Conservation (phyloP, 2,329 filamentous ascomycete species). For the Aureobasidium uvarum region DNA sequence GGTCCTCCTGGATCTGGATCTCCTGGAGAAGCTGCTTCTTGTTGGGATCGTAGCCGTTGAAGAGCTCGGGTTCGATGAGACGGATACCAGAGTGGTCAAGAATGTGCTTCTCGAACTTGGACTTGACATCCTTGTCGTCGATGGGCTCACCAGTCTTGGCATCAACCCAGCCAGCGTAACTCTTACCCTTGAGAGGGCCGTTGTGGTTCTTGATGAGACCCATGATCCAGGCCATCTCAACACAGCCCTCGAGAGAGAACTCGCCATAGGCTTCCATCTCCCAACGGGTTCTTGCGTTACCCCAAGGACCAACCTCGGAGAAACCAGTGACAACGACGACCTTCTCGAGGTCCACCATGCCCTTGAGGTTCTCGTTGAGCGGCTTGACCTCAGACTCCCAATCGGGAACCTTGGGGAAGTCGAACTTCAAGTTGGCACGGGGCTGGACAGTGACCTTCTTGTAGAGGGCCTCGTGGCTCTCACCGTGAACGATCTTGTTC, state of each 20-base stretch:
- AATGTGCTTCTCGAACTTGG: conserved; percentile 96
- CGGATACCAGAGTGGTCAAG: conserved; percentile 96
- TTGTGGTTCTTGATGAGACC: conserved; percentile 99
- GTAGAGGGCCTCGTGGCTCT: conserved; percentile 87
- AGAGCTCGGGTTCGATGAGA: conserved; percentile 94
- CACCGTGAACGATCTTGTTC: conserved; percentile 95
- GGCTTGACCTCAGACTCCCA: conserved; percentile 91
- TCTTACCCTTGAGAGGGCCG: conserved; percentile 90
- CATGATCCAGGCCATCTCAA: conserved; percentile 99
- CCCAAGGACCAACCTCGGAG: conserved; percentile 94
- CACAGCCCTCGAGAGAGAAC: conserved; percentile 95
- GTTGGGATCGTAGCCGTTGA: conserved; percentile 94
- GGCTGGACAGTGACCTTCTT: conserved; percentile 92
- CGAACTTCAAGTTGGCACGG: conserved; percentile 96
- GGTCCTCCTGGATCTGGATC: conserved; percentile 93
- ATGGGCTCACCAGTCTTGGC: conserved; percentile 91
- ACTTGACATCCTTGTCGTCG: conserved; percentile 96
- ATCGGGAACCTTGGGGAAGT: conserved; percentile 85
- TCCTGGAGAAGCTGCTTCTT: conserved; percentile 99
- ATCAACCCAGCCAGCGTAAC: conserved; percentile 96
- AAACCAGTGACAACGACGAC: conserved; percentile 98
- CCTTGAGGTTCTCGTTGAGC: conserved; percentile 83
- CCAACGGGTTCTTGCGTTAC: conserved; percentile 96
- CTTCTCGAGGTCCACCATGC: conserved; percentile 98
- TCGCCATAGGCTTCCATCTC: conserved; percentile 98